Base-by-base conservation (phyloP, 495 filamentous ascomycete species). In the Pyrenopolyporus hunteri region DNA sequence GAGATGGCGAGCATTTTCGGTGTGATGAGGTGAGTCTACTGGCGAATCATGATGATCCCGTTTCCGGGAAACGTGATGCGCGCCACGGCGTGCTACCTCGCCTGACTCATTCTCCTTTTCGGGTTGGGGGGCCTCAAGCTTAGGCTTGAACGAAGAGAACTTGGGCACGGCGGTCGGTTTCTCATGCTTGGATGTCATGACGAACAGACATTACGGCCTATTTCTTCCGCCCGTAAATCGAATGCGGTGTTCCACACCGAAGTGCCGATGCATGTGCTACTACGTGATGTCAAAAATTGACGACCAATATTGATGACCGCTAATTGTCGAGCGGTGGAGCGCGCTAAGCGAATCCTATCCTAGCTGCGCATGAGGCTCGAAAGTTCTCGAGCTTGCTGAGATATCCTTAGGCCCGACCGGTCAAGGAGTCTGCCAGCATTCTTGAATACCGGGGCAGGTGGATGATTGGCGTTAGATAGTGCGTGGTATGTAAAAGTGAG, bases 111-210 rank as follows among this genome's bases (percentile, higher is more conserved):
- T 48, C 43, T 72, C 47, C 14, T 16, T 47, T 47, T 23, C 26
- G 13, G 50, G 10, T 28, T 68, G 53, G 55, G 70, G 45, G 10
- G 68, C 43, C 36, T 73, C 55, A 49, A 69, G 55, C 40, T 81
- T 82, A 29, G 83, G 80, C 58, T 81, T 86, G 79, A 89, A 91
- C 57, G 87, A 90, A 36, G 78, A 77, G 60, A 91, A 91, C 36
- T 83, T 88, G 25, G 88, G 88, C 49, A 87, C 75, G 14, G 76
- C 49, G 22, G 67, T 71, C 16, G 46, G 69, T 53, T 71, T 72
- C 25, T 64, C 50, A 26, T 72, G 66, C 49, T 68, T 69, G 28
- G 64, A 69, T 40, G 71, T 54, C 73, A 75, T 76, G 51, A 39
- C 35, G 59, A 33, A n/a, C 16, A 29, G 20, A 29, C 28, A 40